Conservation (phyloP, 768 basidiomycete genomes). For the Boletus tylopilopsis region DNA sequence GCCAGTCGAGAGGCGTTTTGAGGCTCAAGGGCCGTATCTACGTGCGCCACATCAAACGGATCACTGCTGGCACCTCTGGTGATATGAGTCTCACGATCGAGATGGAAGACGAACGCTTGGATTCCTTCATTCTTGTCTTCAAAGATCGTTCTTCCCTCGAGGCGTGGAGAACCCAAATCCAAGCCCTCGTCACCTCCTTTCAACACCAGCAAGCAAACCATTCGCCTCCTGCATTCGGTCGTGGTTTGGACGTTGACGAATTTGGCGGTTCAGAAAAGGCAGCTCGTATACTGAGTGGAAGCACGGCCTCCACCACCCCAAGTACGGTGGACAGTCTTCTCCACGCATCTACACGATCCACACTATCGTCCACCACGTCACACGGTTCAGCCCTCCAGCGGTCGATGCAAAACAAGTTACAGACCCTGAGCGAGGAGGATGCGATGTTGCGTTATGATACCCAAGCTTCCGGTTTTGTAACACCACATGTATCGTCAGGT, state of each 20-base stretch:
- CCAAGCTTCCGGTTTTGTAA: slow-evolving; percentile 48
- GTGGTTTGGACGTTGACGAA: slow-evolving; percentile 61
- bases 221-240: slow-evolving; percentile 29
- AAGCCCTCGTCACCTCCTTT: slow-evolving; percentile 68
- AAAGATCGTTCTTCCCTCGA: slow-evolving; percentile 86
- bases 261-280: slow-evolving; percentile 76
- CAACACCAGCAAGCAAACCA: slow-evolving; percentile 50
- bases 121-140: slow-evolving; percentile 95
- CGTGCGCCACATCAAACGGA: slow-evolving; percentile 88
- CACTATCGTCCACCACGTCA: slow-evolving; percentile 71
- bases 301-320: slow-evolving; percentile 55
- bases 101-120: slow-evolving; percentile 93
- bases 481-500: slow-evolving; percentile 68
- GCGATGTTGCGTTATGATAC: slow-evolving; percentile 57
- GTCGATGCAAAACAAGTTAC: slow-evolving; percentile 43
- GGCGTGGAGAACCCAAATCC: slow-evolving; percentile 83
- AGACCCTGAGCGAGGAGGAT: slow-evolving; percentile 70
- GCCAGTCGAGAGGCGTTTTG: slow-evolving; percentile 59
- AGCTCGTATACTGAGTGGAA: slow-evolving; percentile 76
- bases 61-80: slow-evolving; percentile 74
- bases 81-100: slow-evolving; percentile 95
- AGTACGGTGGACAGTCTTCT: slow-evolving; percentile 64
- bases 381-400: slow-evolving; percentile 50
- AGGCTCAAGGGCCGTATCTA: slow-evolving; percentile 95
- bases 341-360: slow-evolving; percentile 62